Evolutionary conservation across 306 rosid species (phyloP).

Genomic region (Pachyrhizus erosus): DNA sequence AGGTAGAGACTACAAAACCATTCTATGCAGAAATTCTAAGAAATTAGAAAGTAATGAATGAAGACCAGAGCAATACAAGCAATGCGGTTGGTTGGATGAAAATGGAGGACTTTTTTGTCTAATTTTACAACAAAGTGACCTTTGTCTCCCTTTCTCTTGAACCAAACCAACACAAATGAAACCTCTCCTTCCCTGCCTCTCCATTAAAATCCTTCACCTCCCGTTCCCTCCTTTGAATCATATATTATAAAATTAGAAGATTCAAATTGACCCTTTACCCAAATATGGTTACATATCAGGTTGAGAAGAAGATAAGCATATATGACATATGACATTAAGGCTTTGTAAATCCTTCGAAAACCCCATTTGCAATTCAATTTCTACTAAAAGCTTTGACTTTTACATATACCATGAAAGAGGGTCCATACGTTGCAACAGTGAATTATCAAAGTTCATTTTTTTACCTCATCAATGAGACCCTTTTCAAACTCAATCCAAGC

Average conservation of each 20-base stretch:
- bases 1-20: conserved; percentile 29
- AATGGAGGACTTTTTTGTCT: neutral
- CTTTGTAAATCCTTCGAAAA: neutral
- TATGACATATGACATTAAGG: neutral
- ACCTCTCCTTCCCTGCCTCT: neutral
- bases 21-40: neutral
- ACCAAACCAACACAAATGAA: neutral
- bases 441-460: conserved; percentile 32
- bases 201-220: neutral
- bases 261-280: conserved; percentile 27
- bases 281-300: neutral
- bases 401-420: conserved; percentile 38
- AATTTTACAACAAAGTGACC: neutral
- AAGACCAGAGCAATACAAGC: conserved; percentile 15
- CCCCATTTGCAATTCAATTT: conserved; percentile 2
- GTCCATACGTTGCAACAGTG: neutral
- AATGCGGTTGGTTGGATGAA: neutral
- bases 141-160: neutral
- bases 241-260: neutral
- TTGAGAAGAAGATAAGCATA: neutral
- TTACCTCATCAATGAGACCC: conserved; percentile 94
- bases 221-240: neutral
- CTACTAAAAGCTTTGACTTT: conserved; percentile 28
- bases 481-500: conserved; percentile 90
- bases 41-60: conserved; percentile 14